Evolutionary conservation across 225 moss, liverwort and hornwort genomes (phyloP), one percentile per base, ranked within the genome.

Genomic region (Antitrichia curtipendula): DNA sequence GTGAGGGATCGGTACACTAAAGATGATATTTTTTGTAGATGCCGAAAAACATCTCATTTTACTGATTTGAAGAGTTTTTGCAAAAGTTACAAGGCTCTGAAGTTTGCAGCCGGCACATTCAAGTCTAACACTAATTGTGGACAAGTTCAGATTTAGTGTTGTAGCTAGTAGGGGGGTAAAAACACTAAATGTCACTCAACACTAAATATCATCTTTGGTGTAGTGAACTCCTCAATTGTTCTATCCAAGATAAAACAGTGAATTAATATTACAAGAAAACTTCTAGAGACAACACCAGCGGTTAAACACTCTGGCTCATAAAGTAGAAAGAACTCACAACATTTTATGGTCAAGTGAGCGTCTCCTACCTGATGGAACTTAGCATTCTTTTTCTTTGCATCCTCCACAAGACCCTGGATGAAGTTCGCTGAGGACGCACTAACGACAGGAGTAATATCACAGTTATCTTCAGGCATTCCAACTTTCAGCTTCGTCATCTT

Each of bases 401-500:
- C 93, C 65, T 93, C 93, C 41, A 91, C 91, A 54, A 93, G 88
- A 68, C 93, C 93, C 80, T 93, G 93, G 68, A 93, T 93, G 85
- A 93, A 93, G 64, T 93, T 90, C 9, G 93, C 93, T 40, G 93
- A 93, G 27, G 87, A 81, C 60, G 88, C 86, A 68, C 90, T 93
- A 16, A 93, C 89, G 17, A 93, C 93, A 10, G 93, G 91, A 41
- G 90, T 91, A 47, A 93, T 93, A 49, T 93, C 91, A 60, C 78
- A 73, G 82, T 91, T 80, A 32, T 90, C 88, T 49, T 93, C 91
- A 28, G 93, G 93, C 88, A 87, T 63, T 19, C 93, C 93, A n/a
- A 93, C 88, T 85, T 84, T 88, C 38, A 93, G 82, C 85, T 93
- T 93, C 66, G 65, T 36, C 86, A 93, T 90, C 91, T 93, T 93